Base-by-base conservation (phyloP, 352 stramenopile genomes). In the Pythium rishiriense region DNA sequence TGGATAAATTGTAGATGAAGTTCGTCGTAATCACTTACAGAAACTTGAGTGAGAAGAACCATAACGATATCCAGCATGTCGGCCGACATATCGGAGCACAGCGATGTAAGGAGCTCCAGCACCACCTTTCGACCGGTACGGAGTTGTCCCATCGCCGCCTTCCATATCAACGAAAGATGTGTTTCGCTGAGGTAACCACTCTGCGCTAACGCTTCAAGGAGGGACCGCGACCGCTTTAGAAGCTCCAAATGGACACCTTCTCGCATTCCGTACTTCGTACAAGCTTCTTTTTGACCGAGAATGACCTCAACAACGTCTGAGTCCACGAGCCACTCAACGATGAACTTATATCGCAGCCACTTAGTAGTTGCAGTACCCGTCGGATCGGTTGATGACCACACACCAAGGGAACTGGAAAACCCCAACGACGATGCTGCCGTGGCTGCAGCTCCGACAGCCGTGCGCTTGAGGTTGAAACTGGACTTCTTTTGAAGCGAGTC, bases 261-360 rank as follows among this genome's bases (percentile, higher is more conserved):
- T 64, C 85, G 84, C 33, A 96, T 70, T 14, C 63, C 77, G 41
- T 92, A 91, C 66, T 90, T 88, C 14, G 62, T 47, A 53, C 87
- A 91, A 11, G 68, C 71, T 39, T 89, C 79, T 45, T 70, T 71
- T 51, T 96, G 81, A 2, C 87, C 87, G 24, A 94, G 67, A 21
- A 96, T 83, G 28, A 96, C 83, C 65, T 96, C 85, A 8, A 94
- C 58, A 4, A 96, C 80, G 26, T 93, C 79, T 4, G 84, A 93
- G n/a, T 72, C 72, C 8, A 74, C 69, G 17, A 96, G 63, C 87
- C 87, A 96, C 47, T 94, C 79, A n/a, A 83, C 76, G 48, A 94
- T 74, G 48, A 87, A 90, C 52, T 84, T 86, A 15, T 76, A 67
- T 14, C 79, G 81, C 19, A 96, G 66, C 85, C 87, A 94, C 45